phyloP scores from a whole-genome alignment of 2,329 filamentous ascomycete genomes.

The Colletotrichum spaethianum region DNA sequence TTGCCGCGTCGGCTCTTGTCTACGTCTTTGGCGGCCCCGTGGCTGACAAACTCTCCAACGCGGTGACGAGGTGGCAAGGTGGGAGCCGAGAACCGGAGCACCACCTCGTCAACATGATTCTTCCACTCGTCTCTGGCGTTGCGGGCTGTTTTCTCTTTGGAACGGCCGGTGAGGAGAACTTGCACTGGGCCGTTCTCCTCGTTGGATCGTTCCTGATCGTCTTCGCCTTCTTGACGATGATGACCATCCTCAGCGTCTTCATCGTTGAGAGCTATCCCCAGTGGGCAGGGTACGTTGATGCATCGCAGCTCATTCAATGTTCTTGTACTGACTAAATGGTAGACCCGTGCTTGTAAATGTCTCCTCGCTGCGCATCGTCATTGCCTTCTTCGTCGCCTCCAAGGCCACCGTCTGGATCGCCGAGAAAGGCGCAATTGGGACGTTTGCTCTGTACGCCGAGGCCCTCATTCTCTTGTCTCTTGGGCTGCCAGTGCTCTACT shows the following conservation, averaged over 20 bases:
- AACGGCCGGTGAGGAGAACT: constrained; percentile 45
- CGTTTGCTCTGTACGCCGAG: constrained; percentile 50
- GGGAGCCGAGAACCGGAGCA: constrained; percentile 51
- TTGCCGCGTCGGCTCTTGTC: constrained; percentile 40
- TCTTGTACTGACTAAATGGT: not conserved
- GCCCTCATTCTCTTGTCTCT: constrained; percentile 49
- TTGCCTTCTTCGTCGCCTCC: constrained; percentile 49
- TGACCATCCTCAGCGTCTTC: constrained; percentile 49
- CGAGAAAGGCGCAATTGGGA: constrained; percentile 46
- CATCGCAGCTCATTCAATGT: rapidly evolving
- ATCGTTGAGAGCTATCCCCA: constrained; percentile 52
- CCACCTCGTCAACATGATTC: constrained; percentile 49
- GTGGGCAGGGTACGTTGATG: constrained; percentile 28
- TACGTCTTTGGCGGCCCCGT: constrained; percentile 48
- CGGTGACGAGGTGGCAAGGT: constrained; percentile 47
- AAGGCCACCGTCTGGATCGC: constrained; percentile 48
- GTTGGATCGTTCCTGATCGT: constrained; percentile 47
- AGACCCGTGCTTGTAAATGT: constrained; percentile 53
- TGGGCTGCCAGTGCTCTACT: constrained; percentile 48
- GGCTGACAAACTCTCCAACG: constrained; percentile 48
- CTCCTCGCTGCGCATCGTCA: constrained; percentile 49
- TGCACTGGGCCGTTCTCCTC: constrained; percentile 48
- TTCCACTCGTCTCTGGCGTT: constrained; percentile 49
- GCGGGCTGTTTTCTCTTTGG: constrained; percentile 51
- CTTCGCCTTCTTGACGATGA: constrained; percentile 47